Conservation (phyloP, 2,329 filamentous ascomycete species). For the Trichoderma asperellum region DNA sequence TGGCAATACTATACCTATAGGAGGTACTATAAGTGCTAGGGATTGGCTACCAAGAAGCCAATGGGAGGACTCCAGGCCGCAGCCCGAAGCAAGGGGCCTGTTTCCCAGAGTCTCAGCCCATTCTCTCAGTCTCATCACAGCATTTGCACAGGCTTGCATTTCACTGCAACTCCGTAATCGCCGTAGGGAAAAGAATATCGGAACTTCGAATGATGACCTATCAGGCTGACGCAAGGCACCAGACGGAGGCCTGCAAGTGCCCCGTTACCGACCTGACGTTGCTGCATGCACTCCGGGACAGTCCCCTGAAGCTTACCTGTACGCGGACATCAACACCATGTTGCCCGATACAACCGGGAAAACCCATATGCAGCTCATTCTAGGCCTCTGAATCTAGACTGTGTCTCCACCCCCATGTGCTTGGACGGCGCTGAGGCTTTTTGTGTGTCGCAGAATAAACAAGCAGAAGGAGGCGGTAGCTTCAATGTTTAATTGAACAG, state of each 20-base stretch:
- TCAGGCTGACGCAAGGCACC: background rate
- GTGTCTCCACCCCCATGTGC: background rate
- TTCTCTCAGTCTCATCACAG: background rate
- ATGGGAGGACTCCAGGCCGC: background rate
- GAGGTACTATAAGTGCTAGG: background rate
- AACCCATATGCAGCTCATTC: constrained; percentile 1
- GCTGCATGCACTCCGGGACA: constrained; percentile 9
- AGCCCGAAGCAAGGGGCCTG: background rate
- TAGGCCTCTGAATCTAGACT: background rate
- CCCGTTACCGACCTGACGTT: constrained; percentile 6
- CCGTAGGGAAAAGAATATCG: background rate
- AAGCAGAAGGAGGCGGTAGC: background rate
- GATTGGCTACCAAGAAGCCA: background rate
- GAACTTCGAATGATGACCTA: background rate
- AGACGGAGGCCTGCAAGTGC: background rate
- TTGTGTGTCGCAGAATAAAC: background rate
- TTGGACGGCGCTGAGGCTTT: background rate
- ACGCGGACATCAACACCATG: background rate
- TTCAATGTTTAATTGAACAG: background rate
- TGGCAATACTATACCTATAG: background rate
- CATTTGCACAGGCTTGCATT: background rate
- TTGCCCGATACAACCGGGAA: background rate
- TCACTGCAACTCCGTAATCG: background rate
- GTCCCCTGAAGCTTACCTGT: constrained; percentile 16
- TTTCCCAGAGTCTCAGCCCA: background rate